Base-by-base conservation (phyloP, 2,329 filamentous ascomycete genomes). In the Arthroderma sp. region DNA sequence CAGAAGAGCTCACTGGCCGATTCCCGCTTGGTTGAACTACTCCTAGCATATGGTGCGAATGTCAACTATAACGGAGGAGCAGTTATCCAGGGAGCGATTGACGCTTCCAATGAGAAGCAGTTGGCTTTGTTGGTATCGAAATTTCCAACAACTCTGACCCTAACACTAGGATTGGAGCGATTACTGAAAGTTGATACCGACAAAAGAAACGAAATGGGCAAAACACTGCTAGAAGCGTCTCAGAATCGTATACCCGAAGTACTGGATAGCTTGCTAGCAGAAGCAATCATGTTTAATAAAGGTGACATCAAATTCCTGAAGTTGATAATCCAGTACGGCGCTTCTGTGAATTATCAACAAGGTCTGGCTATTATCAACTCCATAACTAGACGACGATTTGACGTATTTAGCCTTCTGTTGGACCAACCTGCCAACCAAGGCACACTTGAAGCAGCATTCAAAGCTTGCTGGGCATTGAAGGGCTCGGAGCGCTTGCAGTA, bases 261-360 rank as follows among this genome's bases (percentile, higher is more conserved):
- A 11, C 33, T 62, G 21, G 56, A 57, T 41, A 44, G 28, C 2
- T 31, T 59, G 15, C 51, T 63, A 2, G 35, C 39, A n/a, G 59
- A 59, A 17, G 55, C 59, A 6, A 37, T 62, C 23, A 43, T 37
- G 23, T n/a, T 59, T 9, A 44, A 52, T 21, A 44, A 41, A 19
- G 47, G 21, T 2, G 61, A 62, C 23, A 35, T 57, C 31, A 43
- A 25, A 4, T 59, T 63, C 41, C 13, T 62, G 39, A 55, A 61
- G 44, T 35, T 63, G 41, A 31, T 63, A 41, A 47, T 63, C n/a
- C 56, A 54, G 31, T 57, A 60, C 51, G 62, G 61, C n/a, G 62
- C 59, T 28, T 61, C 58, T 15, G 56, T 60, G 8, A 56, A 62
- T 53, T 58, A 62, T 52, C 56, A 58, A 21, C 54, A 56, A 39